These are phyloP conservation scores for Limonium bicolor DNA, from an alignment of 148 eudicot genomes.

Conservation along the genomic window DNA sequence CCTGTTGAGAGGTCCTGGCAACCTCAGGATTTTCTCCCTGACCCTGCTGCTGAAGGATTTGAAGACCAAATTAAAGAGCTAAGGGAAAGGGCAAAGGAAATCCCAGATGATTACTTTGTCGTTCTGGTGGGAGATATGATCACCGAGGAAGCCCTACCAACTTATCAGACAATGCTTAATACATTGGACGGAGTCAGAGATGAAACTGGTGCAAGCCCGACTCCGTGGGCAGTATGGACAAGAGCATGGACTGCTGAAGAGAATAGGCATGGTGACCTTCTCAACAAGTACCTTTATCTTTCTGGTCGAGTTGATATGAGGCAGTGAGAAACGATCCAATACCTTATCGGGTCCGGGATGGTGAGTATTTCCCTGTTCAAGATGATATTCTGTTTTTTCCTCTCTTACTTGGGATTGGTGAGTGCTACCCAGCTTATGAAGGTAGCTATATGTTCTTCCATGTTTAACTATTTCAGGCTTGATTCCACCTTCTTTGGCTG, in stretches of 20 bases:
- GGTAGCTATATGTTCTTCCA: too few species aligned
- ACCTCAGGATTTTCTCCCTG: slow-evolving; percentile 36
- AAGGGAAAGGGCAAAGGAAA: slow-evolving; percentile 23
- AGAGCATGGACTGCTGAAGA: slow-evolving; percentile 45
- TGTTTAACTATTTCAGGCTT: too few species aligned
- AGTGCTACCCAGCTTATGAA: too few species aligned
- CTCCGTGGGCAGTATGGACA: slow-evolving; percentile 37
- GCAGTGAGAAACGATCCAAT: slow-evolving; percentile 36
- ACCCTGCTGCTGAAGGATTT: slow-evolving; percentile 26
- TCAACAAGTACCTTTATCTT: slow-evolving; percentile 42
- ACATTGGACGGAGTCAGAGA: slow-evolving; percentile 35
- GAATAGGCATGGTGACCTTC: slow-evolving; percentile 32
- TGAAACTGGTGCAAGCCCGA: slow-evolving; percentile 33
- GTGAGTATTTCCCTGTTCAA: too few species aligned
- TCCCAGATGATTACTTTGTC: slow-evolving; percentile 30
- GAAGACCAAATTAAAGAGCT: slow-evolving; percentile 27
- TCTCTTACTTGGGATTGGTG: too few species aligned
- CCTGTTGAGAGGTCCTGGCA: slow-evolving; percentile 36
- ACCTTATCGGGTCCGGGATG: slow-evolving; percentile 36
- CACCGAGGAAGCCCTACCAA: slow-evolving; percentile 43
- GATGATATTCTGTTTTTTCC: too few species aligned
- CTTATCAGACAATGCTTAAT: slow-evolving; percentile 34
- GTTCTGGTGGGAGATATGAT: slow-evolving; percentile 42
- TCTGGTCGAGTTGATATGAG: slow-evolving; percentile 37
- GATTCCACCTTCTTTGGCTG: too few species aligned